Evolutionary conservation across 2,329 filamentous ascomycete species (phyloP), one percentile per base, ranked within the genome.

Genomic region (Talaromyces marneffei): DNA sequence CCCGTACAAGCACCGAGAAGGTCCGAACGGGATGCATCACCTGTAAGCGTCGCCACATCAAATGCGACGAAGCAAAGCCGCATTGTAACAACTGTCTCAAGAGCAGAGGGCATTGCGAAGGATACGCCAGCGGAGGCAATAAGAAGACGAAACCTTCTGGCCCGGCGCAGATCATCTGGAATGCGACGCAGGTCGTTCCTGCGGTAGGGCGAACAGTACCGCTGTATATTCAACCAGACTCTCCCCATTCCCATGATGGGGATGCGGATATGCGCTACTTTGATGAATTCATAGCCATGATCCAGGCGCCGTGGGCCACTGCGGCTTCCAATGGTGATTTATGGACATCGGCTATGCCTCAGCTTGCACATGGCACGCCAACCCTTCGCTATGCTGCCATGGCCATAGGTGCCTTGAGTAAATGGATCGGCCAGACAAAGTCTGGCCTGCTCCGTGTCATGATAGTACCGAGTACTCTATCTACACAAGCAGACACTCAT

Each of bases 61-160:
- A 60, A 52, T 60, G 57, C 31, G 57, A 60, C 48, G 48, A 60
- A 37, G 16, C 37, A 42, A 60, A 60, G 48, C 57, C 57, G 5
- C 35, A 42, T 0, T 60, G 57, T 27, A 53, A 33, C 0, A 52
- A 53, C 20, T 60, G 57, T 52, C 35, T 57, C 18, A 57, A 25
- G 55, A 46, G 18, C n/a, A 46, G 25, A 14, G 18, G 39, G 12
- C 6, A 33, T 31, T 57, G 55, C 25, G 55, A 57, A 57, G 55
- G 55, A 46, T 57, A 57, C 29, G 39, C 39, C 29, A 10, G 27
- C 7, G 18, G 6, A 6, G 40, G 2, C 16, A 46, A 33, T 20
- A 57, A 46, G 27, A 46, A 46, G 12, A 16, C 40, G 12, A 57
- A 57, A 35, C 12, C 40, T 29, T 10, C 40, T 35, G 55, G 55